Evolutionary conservation across 352 stramenopile genomes (phyloP).

Genomic region (Halophytophthora batemanensis): DNA sequence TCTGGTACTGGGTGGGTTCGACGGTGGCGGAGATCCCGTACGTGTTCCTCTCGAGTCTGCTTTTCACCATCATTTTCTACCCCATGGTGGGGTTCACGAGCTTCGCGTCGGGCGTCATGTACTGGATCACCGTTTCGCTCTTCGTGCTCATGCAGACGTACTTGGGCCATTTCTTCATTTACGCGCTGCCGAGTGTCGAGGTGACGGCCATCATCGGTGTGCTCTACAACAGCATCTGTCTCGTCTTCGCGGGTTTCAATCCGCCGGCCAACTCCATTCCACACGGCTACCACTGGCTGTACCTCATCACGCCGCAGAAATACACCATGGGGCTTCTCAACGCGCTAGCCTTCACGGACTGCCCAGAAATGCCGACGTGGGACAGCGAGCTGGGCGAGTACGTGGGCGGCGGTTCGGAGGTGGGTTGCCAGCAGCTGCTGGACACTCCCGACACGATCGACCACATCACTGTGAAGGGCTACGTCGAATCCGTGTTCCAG

Average conservation of each 20-base stretch:
- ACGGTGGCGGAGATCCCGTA: constrained; percentile 69
- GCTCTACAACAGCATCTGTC: constrained; percentile 36
- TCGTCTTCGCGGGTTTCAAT: constrained; percentile 38
- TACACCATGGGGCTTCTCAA: constrained; percentile 28
- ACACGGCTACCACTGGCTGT: constrained; percentile 33
- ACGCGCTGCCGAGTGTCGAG: constrained; percentile 26
- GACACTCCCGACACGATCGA: constrained; percentile 5
- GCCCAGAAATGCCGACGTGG: too few species aligned
- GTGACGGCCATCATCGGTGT: constrained; percentile 26
- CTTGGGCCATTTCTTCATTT: constrained; percentile 30
- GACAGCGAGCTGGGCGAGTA: too few species aligned
- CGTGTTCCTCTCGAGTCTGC: constrained; percentile 20
- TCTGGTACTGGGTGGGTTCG: too few species aligned
- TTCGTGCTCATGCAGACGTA: constrained; percentile 31
- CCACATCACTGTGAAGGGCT: constrained; percentile 22
- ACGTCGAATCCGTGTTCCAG: constrained; percentile 19
- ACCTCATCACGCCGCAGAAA: constrained; percentile 28
- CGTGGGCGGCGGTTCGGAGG: too few species aligned
- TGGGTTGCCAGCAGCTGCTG: constrained; percentile 14
- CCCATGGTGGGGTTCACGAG: constrained; percentile 30
- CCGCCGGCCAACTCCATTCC: constrained; percentile 27
- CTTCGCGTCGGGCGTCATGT: constrained; percentile 17
- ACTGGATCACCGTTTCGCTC: constrained; percentile 27
- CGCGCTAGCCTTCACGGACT: constrained; percentile 29
- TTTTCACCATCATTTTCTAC: constrained; percentile 28